These are phyloP conservation scores for Fusarium lyarnte DNA, from an alignment of 2,329 filamentous ascomycete species.

Conservation along the genomic window DNA sequence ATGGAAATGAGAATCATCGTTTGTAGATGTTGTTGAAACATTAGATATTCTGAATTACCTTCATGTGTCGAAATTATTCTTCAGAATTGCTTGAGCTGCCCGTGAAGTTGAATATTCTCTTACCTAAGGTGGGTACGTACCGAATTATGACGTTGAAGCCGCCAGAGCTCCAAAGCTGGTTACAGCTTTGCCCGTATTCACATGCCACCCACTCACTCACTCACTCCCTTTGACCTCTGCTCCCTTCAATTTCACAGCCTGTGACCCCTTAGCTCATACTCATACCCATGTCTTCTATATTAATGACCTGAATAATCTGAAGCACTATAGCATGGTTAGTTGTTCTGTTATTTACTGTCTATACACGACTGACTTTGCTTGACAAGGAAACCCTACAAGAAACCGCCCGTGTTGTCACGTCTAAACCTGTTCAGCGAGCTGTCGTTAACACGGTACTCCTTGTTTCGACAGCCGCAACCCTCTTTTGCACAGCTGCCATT, in stretches of 20 bases:
- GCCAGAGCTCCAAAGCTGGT: constrained; percentile 12
- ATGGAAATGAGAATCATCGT: not conserved
- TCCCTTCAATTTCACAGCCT: constrained; percentile 11
- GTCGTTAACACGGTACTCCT: constrained; percentile 60
- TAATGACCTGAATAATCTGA: not conserved
- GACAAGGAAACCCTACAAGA: constrained; percentile 50
- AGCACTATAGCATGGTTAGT: constrained; percentile 32
- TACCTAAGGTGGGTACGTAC: constrained; percentile 19
- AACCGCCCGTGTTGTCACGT: constrained; percentile 55
- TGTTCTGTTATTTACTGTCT: not conserved
- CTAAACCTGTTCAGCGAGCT: constrained; percentile 60
- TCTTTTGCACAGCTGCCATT: constrained; percentile 59
- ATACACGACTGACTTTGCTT: constrained; percentile 6
- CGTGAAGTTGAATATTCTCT: not conserved
- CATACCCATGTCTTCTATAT: constrained; percentile 9
- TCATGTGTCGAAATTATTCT: not conserved
- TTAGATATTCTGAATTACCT: not conserved
- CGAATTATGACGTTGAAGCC: constrained; percentile 37
- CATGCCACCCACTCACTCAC: constrained; percentile 30
- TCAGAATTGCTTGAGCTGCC: not conserved
- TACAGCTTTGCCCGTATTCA: constrained; percentile 25
- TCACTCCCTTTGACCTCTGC: constrained; percentile 4
- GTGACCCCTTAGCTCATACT: not conserved
- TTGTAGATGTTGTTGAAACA: not conserved
- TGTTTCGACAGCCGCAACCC: constrained; percentile 51